Evolutionary conservation across 2,329 filamentous ascomycete genomes (phyloP), one percentile per base, ranked within the genome.

Genomic region (Colletotrichum viniferum): DNA sequence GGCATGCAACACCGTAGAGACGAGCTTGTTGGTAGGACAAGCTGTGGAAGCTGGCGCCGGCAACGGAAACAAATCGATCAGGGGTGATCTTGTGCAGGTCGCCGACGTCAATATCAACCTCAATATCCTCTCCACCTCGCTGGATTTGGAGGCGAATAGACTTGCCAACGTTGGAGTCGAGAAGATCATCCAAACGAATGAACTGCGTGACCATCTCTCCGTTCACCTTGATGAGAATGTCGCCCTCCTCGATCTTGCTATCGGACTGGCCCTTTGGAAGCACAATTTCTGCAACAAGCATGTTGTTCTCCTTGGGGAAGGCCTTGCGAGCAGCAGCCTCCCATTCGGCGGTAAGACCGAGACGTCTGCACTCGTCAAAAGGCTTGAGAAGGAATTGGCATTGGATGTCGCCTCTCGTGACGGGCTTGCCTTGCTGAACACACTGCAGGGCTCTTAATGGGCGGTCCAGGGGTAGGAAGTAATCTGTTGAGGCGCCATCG

Each of bases 11-110:
- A 38, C 96, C 96, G 83, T 98, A 98, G 6, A 98, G 90, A 12
- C 97, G 93, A n/a, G 97, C 96, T 85, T 98, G 96, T 82, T 99
- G 97, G 84, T 99, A 99, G 1, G 97, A 99, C 21, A 99, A 88
- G 82, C 98, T 92, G 86, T 99, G 97, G 88, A 99, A 98, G 74
- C 96, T 96, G 28, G 93, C 97, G 24, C 97, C 97, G 56, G 96
- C 95, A 58, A 98, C 96, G 6, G 96, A 95, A 69, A 98, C 94
- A 82, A 98, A 99, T 76, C 96, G 94, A 85, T 98, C 96, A 16
- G 97, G 97, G 4, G 97, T 98, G 83, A 99, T 99, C 73, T 91
- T 91, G 86, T 99, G 97, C 77, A 99, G 89, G 82, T 99, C 95
- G 64, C 95, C 96, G 60, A 98, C 96, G 68, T 92, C 87, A 71